Evolutionary conservation across 2,329 filamentous ascomycete genomes (phyloP), one percentile per base, ranked within the genome.

Genomic region (Coniochaeta ligniaria): DNA sequence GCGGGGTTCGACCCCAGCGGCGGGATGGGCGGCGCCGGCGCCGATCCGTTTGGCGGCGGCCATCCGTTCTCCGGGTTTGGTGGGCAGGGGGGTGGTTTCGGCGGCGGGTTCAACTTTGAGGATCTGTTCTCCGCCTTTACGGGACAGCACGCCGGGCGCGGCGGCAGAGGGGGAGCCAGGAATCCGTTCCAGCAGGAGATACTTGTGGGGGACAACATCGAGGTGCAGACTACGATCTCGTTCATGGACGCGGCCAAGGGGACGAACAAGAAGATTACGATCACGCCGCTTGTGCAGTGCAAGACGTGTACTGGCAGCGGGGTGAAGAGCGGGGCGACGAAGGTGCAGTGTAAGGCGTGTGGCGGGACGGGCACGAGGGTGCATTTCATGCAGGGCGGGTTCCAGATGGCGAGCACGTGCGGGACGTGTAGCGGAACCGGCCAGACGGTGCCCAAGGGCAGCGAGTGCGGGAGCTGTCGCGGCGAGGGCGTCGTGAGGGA

Each of bases 191-290:
- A 80, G 66, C 78, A 92, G 68, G 89, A 96, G 72, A 85, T 96
- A 22, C 72, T 96, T 66, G 89, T 96, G n/a, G 95, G 95, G 63
- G 92, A 98, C 65, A 92, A 96, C 72, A 96, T 99, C 69, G 94
- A 98, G 73, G 90, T 97, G 26, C 92, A 96, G 75, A 87, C 91
- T 57, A 95, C 85, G 72, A 94, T 99, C 67, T 92, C 90, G 0
- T 99, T 99, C 74, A 90, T 95, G 86, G 95, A 99, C 71, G 92
- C 95, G 7, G 95, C 95, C 11, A 96, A 96, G 75, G 95, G 95
- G 38, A 88, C 89, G 8, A 87, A 81, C 70, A 96, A 96, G 76
- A 89, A 92, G n/a, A 91, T 99, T 61, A 85, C 82, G 66, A 90
- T 97, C 66, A 91, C 89, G 9, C 94, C 95, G 1, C 77, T 96